phyloP scores from a whole-genome alignment of 257 asterid species.

The Nicotiana obtusifolia region DNA sequence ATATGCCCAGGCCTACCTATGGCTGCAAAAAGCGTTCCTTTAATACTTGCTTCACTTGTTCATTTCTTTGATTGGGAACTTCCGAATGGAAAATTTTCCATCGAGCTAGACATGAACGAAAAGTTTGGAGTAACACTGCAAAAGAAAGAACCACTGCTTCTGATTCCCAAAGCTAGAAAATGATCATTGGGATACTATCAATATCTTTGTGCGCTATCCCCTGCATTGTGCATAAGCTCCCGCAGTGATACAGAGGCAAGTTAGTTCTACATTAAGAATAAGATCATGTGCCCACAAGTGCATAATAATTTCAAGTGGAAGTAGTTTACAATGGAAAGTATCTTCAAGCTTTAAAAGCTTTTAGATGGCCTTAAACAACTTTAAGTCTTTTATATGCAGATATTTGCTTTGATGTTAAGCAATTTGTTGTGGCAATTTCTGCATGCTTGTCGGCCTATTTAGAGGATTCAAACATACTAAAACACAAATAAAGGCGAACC shows the following conservation, averaged over 20 bases:
- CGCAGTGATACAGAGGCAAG: neutral
- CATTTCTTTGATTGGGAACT: constrained; percentile 31
- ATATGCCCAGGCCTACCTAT: constrained; percentile 44
- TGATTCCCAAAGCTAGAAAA: constrained; percentile 30
- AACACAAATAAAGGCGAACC: neutral
- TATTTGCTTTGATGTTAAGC: no score
- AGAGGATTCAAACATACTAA: neutral
- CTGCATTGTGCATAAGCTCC: neutral
- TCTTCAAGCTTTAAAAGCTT: no score
- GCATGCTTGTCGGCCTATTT: neutral
- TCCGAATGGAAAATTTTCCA: constrained; percentile 5
- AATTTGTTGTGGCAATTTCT: neutral
- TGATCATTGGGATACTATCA: neutral
- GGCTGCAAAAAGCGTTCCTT: constrained; percentile 28
- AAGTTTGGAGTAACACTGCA: constrained; percentile 19
- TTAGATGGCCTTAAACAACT: no score
- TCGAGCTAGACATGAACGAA: constrained; percentile 20
- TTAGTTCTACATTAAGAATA: neutral
- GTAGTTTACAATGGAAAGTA: neutral
- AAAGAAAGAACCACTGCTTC: constrained; percentile 23
- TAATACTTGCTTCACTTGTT: constrained; percentile 24
- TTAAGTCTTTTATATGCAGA: no score
- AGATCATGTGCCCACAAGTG: neutral
- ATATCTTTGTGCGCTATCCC: neutral
- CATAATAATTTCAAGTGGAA: neutral